Evolutionary conservation across 2,329 filamentous ascomycete species (phyloP).

Genomic region (Fusarium nisikadoi): DNA sequence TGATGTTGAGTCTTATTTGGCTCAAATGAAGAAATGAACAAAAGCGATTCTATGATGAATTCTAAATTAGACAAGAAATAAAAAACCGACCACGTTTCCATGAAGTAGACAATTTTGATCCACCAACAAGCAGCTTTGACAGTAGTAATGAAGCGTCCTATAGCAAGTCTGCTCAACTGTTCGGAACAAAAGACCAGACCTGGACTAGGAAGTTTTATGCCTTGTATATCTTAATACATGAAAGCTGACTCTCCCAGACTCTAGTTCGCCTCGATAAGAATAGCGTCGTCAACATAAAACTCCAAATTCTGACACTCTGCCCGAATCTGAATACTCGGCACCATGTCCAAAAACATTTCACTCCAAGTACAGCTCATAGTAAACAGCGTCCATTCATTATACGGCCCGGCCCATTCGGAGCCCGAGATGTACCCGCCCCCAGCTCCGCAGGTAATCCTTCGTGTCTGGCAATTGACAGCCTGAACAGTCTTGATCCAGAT

Average conservation of each 20-base stretch:
- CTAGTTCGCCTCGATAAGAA: not conserved
- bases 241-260: fast-evolving
- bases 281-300: not conserved
- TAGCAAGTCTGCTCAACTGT: too few relatives aligned
- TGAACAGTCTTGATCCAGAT: not conserved
- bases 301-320: not conserved
- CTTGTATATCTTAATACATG: not conserved
- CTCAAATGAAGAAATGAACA: conserved; percentile 25
- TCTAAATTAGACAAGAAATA: not conserved
- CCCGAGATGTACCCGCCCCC: fast-evolving
- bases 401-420: not conserved
- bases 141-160: too few relatives aligned
- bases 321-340: not conserved
- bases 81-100: not conserved
- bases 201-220: too few relatives aligned
- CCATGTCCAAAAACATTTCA: fast-evolving
- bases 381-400: not conserved
- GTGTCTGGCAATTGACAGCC: not conserved
- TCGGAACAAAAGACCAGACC: too few relatives aligned
- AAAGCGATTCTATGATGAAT: not conserved
- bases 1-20: conserved; percentile 13
- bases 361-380: not conserved
- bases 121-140: not conserved
- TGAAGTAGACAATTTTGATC: not conserved
- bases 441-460: not conserved